These are phyloP conservation scores for Plectosphaerella sp. DNA, from an alignment of 2,329 filamentous ascomycete species.

Conservation along the genomic window DNA sequence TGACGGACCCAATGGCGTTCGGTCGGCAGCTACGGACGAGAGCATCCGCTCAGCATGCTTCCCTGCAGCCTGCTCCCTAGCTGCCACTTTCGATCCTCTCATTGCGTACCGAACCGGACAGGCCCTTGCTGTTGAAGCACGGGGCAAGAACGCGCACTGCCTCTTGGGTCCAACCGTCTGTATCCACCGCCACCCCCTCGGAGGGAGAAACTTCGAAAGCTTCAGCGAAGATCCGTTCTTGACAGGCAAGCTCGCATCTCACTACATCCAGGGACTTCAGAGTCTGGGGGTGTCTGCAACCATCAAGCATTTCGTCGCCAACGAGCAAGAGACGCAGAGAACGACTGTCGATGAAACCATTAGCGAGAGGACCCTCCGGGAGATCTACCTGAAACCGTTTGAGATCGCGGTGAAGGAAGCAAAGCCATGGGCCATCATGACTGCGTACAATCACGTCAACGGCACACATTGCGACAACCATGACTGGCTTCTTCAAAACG, in stretches of 20 bases:
- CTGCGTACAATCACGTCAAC: slow-evolving; percentile 20
- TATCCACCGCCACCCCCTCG: slow-evolving; percentile 35
- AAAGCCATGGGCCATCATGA: slow-evolving; percentile 32
- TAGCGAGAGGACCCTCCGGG: slow-evolving; percentile 22
- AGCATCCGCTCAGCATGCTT: slow-evolving; percentile 9
- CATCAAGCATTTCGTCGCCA: slow-evolving; percentile 15
- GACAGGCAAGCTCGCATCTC: slow-evolving; percentile 28
- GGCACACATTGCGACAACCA: slow-evolving; percentile 28
- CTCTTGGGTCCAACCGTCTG: slow-evolving; percentile 34
- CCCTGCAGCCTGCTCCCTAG: slow-evolving; percentile 34
- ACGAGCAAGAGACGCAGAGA: slow-evolving; percentile 29
- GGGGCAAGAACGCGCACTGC: slow-evolving; percentile 62
- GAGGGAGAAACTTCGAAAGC: slow-evolving; percentile 11
- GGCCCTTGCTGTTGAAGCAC: slow-evolving; percentile 47
- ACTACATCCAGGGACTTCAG: slow-evolving; percentile 34
- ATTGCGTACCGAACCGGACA: slow-evolving; percentile 51
- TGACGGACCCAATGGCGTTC: slow-evolving; percentile 11
- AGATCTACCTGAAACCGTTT: slow-evolving; percentile 38
- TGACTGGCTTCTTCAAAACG: slow-evolving; percentile 38
- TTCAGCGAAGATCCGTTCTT: slow-evolving; percentile 38
- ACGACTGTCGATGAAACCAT: slow-evolving; percentile 22
- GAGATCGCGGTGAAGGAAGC: slow-evolving; percentile 36
- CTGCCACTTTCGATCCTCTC: slow-evolving; percentile 57
- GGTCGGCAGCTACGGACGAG: slow-evolving; percentile 10
- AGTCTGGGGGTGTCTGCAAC: slow-evolving; percentile 2